phyloP scores from a whole-genome alignment of 306 rosid genomes.

The Sicyos edulis region DNA sequence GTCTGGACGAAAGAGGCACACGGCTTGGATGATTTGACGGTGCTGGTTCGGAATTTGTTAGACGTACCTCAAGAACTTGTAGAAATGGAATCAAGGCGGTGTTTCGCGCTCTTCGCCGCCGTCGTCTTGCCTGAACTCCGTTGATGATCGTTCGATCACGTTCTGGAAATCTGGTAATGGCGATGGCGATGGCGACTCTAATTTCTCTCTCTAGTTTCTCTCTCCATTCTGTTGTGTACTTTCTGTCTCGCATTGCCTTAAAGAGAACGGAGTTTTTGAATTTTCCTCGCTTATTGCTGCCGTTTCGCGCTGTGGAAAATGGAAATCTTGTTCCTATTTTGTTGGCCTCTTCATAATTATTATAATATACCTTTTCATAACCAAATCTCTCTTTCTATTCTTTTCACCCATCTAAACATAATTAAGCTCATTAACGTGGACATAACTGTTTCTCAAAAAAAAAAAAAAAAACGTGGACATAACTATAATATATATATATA shows the following conservation, averaged over 20 bases:
- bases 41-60: not conserved
- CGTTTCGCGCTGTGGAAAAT: not conserved
- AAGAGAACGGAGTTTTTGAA: not conserved
- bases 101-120: too few relatives aligned
- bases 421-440: too few relatives aligned
- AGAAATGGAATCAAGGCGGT: not conserved
- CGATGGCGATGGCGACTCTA: not conserved
- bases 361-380: too few relatives aligned
- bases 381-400: too few relatives aligned
- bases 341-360: not conserved
- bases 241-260: constrained; percentile 7
- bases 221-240: constrained; percentile 8
- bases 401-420: too few relatives aligned
- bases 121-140: not conserved
- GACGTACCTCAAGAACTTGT: not conserved
- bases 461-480: too few relatives aligned
- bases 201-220: not conserved
- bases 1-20: not conserved
- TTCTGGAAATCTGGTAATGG: constrained; percentile 18
- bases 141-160: not conserved
- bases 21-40: not conserved
- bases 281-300: not conserved
- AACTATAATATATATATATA: too few relatives aligned
- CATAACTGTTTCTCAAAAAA: too few relatives aligned
- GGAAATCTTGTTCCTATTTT: constrained; percentile 3